Evolutionary conservation across 2,329 filamentous ascomycete genomes (phyloP), one percentile per base, ranked within the genome.

Genomic region (Xylaria sp.): DNA sequence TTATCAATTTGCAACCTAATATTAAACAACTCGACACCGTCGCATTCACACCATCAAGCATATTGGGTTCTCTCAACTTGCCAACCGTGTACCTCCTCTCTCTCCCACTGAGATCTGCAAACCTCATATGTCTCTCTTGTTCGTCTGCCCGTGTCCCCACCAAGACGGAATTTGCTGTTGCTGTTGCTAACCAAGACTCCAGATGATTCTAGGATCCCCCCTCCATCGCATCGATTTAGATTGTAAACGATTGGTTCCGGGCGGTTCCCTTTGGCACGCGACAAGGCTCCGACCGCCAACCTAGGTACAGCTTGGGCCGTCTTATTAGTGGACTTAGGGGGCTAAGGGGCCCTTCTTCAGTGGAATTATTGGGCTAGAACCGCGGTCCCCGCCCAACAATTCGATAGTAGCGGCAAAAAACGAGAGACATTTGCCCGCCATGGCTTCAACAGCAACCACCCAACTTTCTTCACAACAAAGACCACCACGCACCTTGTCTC

Each of bases 371-470:
- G 29, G 29, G 4, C 29, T n/a, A 57, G 20, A 24, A 42, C 8
- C 24, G 18, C 49, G 46, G 34, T 49, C 41, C 50, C 50, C 53
- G 48, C 29, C 29, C 29, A 34, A 34, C 9, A 34, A 7, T 34
- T 34, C 29, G 4, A 34, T 34, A 60, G 57, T 60, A 60, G 58
- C 55, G 58, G 55, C 52, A 58, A 57, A 49, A 49, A 53, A 52
- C 39, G 40, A 44, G 44, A 44, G 43, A 21, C 7, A 65, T 59
- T 67, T 66, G 69, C 63, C 69, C 63, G 63, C 66, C 66, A 69
- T 70, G 65, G 61, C 65, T 61, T 69, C 71, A 52, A 70, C 70
- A 48, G 66, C 70, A 52, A 66, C 71, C n/a, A n/a, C n/a, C n/a
- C n/a, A 51, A 66, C 70, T 54, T 64, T 69, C 59, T 69, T 66